Evolutionary conservation across 2,329 filamentous ascomycete genomes (phyloP), one percentile per base, ranked within the genome.

Genomic region (Fusarium lateritium): DNA sequence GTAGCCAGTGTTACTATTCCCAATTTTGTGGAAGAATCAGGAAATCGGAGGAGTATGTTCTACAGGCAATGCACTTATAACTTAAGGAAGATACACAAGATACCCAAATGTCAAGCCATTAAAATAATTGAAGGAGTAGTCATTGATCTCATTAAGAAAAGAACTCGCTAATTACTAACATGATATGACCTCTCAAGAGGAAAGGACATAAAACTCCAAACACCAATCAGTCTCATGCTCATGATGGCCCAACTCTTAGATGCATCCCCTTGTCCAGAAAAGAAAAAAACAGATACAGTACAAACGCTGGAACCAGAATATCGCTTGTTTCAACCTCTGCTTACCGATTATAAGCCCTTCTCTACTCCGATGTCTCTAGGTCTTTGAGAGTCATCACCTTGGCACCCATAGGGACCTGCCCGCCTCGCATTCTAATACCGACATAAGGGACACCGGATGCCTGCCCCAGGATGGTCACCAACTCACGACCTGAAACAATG

Each of bases 371-470:
- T 14, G 67, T 72, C 65, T 76, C 75, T 31, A 77, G 65, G 46
- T 77, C 76, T 56, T 75, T 70, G 26, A 77, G 67, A n/a, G 76
- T 77, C 76, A 76, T 77, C 56, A 77, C 73, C 61, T 77, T 70
- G 11, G 76, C 74, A 15, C 76, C 76, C 74, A 77, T 76, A n/a
- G 74, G 74, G 15, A 71, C 54, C 55, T 71, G 65, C 7, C 65
- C 71, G 24, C 73, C 73, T 43, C 68, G 65, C 46, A 67, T 69
- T 55, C 64, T 69, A 24, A 68, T 65, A 28, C 70, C 73, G n/a
- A 63, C 69, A 42, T 68, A 69, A 19, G 70, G 75, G 45, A 76
- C 60, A 6, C 74, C 74, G n/a, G 73, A 72, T 50, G 68, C 64
- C 60, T 75, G 70, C 11, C 73, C 72, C 11, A 77, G 65, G 22